phyloP scores from a whole-genome alignment of 306 rosid species.

The Citrullus amarus region DNA sequence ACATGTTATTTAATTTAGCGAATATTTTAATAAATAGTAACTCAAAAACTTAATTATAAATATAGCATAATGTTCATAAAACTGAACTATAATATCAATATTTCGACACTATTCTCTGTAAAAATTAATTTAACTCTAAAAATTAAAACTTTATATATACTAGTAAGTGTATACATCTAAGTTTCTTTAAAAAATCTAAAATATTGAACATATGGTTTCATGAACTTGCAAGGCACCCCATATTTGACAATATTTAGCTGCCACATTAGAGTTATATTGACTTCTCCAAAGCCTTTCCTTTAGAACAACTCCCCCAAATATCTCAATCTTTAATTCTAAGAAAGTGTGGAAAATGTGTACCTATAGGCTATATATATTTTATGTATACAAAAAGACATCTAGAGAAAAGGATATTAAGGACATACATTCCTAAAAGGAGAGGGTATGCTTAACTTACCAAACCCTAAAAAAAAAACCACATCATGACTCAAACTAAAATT shows the following conservation, averaged over 20 bases:
- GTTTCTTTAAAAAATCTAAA: background rate
- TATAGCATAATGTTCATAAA: too few relatives aligned
- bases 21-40: too few relatives aligned
- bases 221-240: constrained; percentile 3
- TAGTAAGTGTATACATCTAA: too few relatives aligned
- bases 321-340: background rate
- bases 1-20: too few relatives aligned
- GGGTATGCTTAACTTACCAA: background rate
- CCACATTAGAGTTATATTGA: constrained; percentile 1
- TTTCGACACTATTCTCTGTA: too few relatives aligned
- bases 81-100: too few relatives aligned
- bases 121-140: too few relatives aligned
- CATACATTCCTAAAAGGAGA: background rate
- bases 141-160: too few relatives aligned
- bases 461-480: background rate
- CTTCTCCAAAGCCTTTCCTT: background rate
- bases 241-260: background rate
- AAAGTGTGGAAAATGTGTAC: constrained; percentile 5
- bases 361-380: background rate
- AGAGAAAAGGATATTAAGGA: background rate
- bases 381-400: background rate
- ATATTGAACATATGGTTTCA: background rate
- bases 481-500: background rate
- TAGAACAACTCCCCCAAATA: background rate
- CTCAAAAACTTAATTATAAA: too few relatives aligned